phyloP scores from a whole-genome alignment of 176 grass and related monocot species.

The Cocos nucifera region DNA sequence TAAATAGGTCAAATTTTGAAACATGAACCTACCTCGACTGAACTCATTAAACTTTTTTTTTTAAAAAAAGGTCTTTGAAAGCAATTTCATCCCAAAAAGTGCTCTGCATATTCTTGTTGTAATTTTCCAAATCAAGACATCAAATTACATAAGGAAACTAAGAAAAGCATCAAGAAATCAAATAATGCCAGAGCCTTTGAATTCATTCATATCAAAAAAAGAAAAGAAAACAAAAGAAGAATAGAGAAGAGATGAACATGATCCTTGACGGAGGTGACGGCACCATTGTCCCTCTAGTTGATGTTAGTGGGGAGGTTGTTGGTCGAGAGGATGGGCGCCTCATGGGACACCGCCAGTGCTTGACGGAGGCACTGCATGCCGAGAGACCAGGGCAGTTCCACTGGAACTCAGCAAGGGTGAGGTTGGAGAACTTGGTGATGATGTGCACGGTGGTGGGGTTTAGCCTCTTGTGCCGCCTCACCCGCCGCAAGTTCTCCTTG shows the following conservation, averaged over 20 bases:
- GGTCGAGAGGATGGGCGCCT: constrained; percentile 57
- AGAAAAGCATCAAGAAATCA: too few relatives aligned
- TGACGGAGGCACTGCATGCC: not conserved
- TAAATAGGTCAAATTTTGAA: too few relatives aligned
- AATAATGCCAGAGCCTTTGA: too few relatives aligned
- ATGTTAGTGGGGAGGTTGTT: constrained; percentile 56
- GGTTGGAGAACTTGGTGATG: constrained; percentile 81
- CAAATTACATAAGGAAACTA: too few relatives aligned
- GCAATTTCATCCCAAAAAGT: too few relatives aligned
- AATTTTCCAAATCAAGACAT: too few relatives aligned
- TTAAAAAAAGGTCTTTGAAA: too few relatives aligned
- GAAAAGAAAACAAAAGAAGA: too few relatives aligned
- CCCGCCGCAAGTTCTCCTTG: constrained; percentile 44
- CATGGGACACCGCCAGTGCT: constrained; percentile 16
- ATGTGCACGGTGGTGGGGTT: constrained; percentile 71
- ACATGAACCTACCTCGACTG: too few relatives aligned
- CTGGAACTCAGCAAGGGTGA: constrained; percentile 73
- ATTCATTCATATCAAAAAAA: too few relatives aligned
- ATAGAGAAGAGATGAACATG: constrained; percentile 26
- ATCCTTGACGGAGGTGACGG: constrained; percentile 62
- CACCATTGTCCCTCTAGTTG: constrained; percentile 64
- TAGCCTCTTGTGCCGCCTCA: constrained; percentile 55
- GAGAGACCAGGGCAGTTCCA: constrained; percentile 51
- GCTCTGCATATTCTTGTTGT: too few relatives aligned
- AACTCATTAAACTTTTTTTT: too few relatives aligned